A percentile compares a stretch with the other conserved stretches of the same genome.
phyloP scores from a whole-genome alignment of 2,329 filamentous ascomycete genomes.

The Colletotrichum endophyticum region DNA sequence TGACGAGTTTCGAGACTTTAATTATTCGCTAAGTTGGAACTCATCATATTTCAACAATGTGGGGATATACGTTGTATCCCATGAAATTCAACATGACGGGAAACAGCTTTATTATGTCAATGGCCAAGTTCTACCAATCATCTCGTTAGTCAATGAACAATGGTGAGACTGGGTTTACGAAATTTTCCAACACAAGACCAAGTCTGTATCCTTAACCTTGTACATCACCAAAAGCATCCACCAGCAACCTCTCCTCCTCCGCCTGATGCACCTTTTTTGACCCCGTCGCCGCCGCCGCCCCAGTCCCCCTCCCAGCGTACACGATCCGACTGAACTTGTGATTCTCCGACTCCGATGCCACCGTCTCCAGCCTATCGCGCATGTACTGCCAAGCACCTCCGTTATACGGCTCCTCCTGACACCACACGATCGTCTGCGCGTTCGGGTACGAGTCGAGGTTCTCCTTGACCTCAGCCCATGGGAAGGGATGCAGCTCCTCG shows the following conservation, averaged over 20 bases:
- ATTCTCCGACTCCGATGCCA: neutral
- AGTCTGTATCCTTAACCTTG: no score
- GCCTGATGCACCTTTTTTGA: neutral
- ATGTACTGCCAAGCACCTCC: constrained; percentile 29
- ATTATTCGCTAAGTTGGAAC: no score
- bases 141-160: no score
- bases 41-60: no score
- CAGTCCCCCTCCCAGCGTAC: neutral
- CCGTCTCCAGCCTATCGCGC: constrained; percentile 24
- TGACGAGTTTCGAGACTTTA: no score
- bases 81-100: no score
- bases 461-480: constrained; percentile 24
- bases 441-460: constrained; percentile 26
- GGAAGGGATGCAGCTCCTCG: constrained; percentile 30
- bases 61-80: no score
- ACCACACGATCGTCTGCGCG: constrained; percentile 26
- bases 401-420: constrained; percentile 29
- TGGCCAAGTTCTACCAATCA: no score
- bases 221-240: neutral
- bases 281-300: neutral
- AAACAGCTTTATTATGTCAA: no score
- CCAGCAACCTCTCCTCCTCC: neutral
- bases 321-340: neutral
- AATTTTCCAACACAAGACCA: no score
- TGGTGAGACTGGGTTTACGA: no score